A percentile compares a stretch with the other conserved stretches of the same genome.
Evolutionary conservation across 495 filamentous ascomycete species (phyloP).

Genomic region (Neurospora sp.): DNA sequence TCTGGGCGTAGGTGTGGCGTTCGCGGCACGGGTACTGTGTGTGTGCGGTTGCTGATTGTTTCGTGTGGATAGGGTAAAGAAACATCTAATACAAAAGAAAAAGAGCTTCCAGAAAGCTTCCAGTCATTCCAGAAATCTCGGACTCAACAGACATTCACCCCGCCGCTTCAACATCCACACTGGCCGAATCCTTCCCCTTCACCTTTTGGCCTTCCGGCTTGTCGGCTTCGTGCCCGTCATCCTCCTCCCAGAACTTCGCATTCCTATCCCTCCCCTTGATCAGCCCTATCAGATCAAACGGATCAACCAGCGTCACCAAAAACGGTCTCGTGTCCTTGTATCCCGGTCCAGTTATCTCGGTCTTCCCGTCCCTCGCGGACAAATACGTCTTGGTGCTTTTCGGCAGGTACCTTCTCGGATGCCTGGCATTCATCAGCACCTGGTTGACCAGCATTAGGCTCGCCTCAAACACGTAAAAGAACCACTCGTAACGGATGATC

Average conservation of each 20-base stretch:
- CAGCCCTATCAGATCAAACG: constrained; percentile 55
- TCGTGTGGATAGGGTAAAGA: neutral
- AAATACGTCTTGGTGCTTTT: constrained; percentile 54
- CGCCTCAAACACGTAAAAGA: constrained; percentile 63
- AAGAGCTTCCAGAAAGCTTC: neutral
- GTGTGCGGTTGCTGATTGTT: neutral
- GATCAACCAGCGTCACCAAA: constrained; percentile 50
- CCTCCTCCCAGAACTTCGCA: constrained; percentile 45
- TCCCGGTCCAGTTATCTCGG: constrained; percentile 54
- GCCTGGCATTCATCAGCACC: constrained; percentile 49
- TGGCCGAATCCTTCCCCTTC: neutral
- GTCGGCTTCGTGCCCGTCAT: neutral
- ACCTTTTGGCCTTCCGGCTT: neutral
- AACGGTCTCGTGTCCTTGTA: constrained; percentile 46
- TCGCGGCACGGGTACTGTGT: neutral
- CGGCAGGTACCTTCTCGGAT: constrained; percentile 53
- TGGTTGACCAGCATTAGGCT: constrained; percentile 53
- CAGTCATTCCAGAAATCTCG: neutral
- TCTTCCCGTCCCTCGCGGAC: constrained; percentile 46
- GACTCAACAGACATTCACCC: neutral
- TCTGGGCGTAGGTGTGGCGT: neutral
- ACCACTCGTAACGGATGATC: constrained; percentile 56
- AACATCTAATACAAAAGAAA: neutral
- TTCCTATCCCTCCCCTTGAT: constrained; percentile 39
- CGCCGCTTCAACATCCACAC: neutral